Conservation (phyloP, 2,329 filamentous ascomycete genomes). For the Amauroascus niger region DNA sequence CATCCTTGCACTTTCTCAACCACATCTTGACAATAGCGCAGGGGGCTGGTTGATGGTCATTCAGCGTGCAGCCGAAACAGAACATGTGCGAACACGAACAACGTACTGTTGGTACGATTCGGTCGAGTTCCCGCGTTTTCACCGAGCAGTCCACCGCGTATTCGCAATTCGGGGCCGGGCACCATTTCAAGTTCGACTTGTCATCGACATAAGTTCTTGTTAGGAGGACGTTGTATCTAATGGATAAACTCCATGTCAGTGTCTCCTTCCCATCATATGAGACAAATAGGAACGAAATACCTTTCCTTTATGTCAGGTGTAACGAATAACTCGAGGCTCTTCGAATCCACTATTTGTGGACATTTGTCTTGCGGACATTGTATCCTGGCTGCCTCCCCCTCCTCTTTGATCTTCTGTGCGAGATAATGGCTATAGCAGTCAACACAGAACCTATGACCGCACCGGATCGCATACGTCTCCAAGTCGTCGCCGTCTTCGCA, state of each 20-base stretch:
- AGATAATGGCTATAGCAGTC: constrained; percentile 90
- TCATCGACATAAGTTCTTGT: constrained; percentile 95
- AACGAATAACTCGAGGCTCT: constrained; percentile 69
- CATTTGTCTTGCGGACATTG: constrained; percentile 85
- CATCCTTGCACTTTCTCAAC: constrained; percentile 97
- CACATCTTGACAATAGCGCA: constrained; percentile 87
- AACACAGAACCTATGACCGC: constrained; percentile 85
- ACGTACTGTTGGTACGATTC: constrained; percentile 78
- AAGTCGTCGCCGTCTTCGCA: constrained; percentile 75
- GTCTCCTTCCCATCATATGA: neutral
- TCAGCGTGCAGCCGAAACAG: constrained; percentile 86
- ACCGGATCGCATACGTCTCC: constrained; percentile 86
- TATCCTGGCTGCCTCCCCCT: constrained; percentile 90
- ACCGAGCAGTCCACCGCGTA: constrained; percentile 83
- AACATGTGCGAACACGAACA: constrained; percentile 80
- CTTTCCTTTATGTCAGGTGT: constrained; percentile 47
- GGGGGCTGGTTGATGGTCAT: constrained; percentile 86
- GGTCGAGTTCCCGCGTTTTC: constrained; percentile 76
- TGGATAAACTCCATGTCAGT: neutral
- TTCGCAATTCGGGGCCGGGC: constrained; percentile 90
- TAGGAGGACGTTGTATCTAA: constrained; percentile 71
- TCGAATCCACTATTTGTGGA: constrained; percentile 81
- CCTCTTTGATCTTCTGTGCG: constrained; percentile 83
- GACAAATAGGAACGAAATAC: constrained; percentile 30
- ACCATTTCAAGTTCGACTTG: constrained; percentile 93